Base-by-base conservation (phyloP, 176 grass and related monocot species). In the Carex scoparia region DNA sequence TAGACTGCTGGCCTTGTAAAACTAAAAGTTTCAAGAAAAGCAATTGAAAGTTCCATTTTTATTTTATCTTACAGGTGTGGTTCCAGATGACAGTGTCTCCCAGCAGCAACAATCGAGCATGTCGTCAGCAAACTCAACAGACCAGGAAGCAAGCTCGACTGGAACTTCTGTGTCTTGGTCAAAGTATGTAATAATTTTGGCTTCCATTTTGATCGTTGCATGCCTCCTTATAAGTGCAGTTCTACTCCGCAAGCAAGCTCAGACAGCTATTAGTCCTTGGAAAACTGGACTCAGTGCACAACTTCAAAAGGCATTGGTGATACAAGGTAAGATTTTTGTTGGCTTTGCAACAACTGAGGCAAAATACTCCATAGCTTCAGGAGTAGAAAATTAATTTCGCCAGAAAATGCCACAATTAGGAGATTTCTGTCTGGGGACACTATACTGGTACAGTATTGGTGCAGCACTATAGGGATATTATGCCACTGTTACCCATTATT, bases 221-320 rank as follows among this genome's bases (percentile, higher is more conserved):
- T 70, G 48, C 28, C 61, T 97, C 60, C 31, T 87, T 80, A 19
- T 82, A 86, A 67, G 65, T 7, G 44, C 88, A 5, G 38, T 93
- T 78, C 84, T 93, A 70, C 49, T 94, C 42, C 83, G 83, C 35
- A 87, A 86, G 44, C 90, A 86, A 65, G 86, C 86, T 64, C 75
- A 38, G 79, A 84, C 79, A 10, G 16, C 86, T 15, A 90, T 90
- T 70, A 85, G 55, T 77, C 91, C 95, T 75, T 98, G 95, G 95
- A 93, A 87, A 86, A 93, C 95, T 1, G 95, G 92, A 16, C 48
- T 98, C 65, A 98, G 91, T 81, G 93, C 86, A 35, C 93, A 88
- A 27, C 70, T 98, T 58, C 89, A 93, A 69, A 98, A 93, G 76
- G 95, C 95, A 92, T 80, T 92, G 48, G 82, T 98, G 73, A 89